phyloP scores from a whole-genome alignment of 139 green algal species.

The Bryopsis sp. region DNA sequence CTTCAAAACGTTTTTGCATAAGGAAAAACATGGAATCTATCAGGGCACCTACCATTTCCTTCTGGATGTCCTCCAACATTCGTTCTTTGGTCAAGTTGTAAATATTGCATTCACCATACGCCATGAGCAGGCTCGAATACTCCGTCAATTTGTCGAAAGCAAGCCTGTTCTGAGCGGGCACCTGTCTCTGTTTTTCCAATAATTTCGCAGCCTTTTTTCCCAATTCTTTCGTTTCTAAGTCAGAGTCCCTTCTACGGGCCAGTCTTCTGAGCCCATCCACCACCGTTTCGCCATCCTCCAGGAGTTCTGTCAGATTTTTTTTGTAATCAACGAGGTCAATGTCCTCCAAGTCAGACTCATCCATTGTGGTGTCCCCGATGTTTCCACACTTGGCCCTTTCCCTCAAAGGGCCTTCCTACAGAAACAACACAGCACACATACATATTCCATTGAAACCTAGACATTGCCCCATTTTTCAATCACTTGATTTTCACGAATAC shows the following conservation, averaged over 20 bases:
- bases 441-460: too few relatives aligned
- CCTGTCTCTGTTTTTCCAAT: not conserved
- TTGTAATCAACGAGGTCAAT: constrained; percentile 34
- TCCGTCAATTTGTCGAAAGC: constrained; percentile 41
- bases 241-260: constrained; percentile 15
- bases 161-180: constrained; percentile 2
- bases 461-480: too few relatives aligned
- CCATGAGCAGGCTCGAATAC: constrained; percentile 32
- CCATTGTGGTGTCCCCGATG: too few relatives aligned
- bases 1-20: too few relatives aligned
- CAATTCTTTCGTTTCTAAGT: not conserved
- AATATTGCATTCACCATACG: constrained; percentile 31
- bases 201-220: not conserved
- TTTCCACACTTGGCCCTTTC: too few relatives aligned
- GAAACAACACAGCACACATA: too few relatives aligned
- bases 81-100: constrained; percentile 21
- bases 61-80: not conserved
- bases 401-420: too few relatives aligned
- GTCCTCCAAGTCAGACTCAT: constrained; percentile 12
- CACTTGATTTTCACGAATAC: too few relatives aligned
- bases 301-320: constrained; percentile 37
- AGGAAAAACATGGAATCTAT: too few relatives aligned
- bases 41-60: too few relatives aligned
- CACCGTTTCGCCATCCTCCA: constrained; percentile 43
- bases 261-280: constrained; percentile 48